Evolutionary conservation across 2,329 filamentous ascomycete genomes (phyloP).

Genomic region (Claviceps africana): DNA sequence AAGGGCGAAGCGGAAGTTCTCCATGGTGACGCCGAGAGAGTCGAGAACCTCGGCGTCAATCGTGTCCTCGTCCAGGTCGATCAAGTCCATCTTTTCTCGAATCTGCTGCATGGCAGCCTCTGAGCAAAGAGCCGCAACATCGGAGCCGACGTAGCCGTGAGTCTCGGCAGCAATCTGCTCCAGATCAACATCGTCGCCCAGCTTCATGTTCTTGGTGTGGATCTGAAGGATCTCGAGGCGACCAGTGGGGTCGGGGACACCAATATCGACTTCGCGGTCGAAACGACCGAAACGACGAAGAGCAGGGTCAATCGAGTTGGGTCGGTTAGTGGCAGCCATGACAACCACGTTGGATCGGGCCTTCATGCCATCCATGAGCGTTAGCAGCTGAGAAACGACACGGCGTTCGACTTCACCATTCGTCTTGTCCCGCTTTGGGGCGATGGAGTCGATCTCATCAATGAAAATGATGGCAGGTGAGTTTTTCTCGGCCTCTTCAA

Average conservation of each 20-base stretch:
- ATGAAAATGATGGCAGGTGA: constrained; percentile 99
- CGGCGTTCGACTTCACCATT: constrained; percentile 97
- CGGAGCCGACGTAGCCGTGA: constrained; percentile 96
- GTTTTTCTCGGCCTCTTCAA: constrained; percentile 99
- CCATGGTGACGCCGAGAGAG: constrained; percentile 96
- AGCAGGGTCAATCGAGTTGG: constrained; percentile 96
- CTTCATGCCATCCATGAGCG: constrained; percentile 99
- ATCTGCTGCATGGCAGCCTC: constrained; percentile 99
- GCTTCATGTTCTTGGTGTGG: constrained; percentile 99
- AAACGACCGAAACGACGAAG: constrained; percentile 97
- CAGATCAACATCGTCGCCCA: constrained; percentile 89
- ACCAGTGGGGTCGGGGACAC: constrained; percentile 92
- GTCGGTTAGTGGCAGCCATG: constrained; percentile 97
- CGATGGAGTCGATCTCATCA: constrained; percentile 97
- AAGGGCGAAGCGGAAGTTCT: constrained; percentile 98
- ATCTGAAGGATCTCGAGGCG: constrained; percentile 98
- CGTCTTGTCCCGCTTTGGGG: constrained; percentile 98
- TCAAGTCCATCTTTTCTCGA: constrained; percentile 99
- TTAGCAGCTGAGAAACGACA: constrained; percentile 93
- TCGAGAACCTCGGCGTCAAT: constrained; percentile 98
- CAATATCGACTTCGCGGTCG: constrained; percentile 97
- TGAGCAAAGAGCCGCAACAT: constrained; percentile 95
- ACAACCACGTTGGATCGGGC: constrained; percentile 95
- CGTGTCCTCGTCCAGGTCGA: constrained; percentile 96
- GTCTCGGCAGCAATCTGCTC: constrained; percentile 95